phyloP scores from a whole-genome alignment of 2,329 filamentous ascomycete species.

The Sphaerostilbella broomeana region DNA sequence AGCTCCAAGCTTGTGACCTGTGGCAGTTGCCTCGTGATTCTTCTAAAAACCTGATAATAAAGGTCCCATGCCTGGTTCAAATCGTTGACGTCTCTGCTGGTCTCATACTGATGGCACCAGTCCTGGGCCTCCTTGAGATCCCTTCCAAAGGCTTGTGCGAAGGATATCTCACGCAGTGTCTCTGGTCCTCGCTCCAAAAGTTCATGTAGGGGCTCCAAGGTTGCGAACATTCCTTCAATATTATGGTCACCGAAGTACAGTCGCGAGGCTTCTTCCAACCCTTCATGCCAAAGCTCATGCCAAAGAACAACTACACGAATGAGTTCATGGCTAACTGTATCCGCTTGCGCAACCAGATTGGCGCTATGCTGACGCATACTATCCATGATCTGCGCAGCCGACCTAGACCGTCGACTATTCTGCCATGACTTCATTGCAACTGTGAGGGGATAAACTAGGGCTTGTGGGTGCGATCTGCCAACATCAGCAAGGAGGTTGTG shows the following conservation, averaged over 20 bases:
- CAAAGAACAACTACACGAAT: constrained; percentile 95
- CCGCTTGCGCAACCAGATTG: constrained; percentile 87
- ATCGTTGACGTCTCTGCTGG: constrained; percentile 84
- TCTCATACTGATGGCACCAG: constrained; percentile 89
- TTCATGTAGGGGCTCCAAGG: constrained; percentile 82
- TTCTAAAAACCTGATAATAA: constrained; percentile 96
- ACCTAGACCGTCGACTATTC: constrained; percentile 74
- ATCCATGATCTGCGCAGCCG: constrained; percentile 91
- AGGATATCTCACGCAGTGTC: constrained; percentile 92
- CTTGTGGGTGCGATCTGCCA: constrained; percentile 89
- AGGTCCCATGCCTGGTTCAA: constrained; percentile 98
- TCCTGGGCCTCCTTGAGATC: constrained; percentile 92
- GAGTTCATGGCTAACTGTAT: constrained; percentile 89
- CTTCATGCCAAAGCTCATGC: constrained; percentile 99
- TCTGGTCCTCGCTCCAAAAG: constrained; percentile 86
- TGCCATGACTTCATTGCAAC: constrained; percentile 94
- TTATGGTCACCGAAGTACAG: constrained; percentile 97
- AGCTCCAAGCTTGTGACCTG: constrained; percentile 90
- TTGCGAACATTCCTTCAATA: constrained; percentile 94
- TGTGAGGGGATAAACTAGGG: constrained; percentile 91
- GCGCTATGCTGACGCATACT: constrained; percentile 95
- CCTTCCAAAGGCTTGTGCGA: constrained; percentile 92
- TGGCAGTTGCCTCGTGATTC: constrained; percentile 86
- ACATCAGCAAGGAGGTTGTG: constrained; percentile 90
- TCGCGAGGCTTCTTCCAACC: constrained; percentile 89